Conservation (phyloP, 805 yeast species). For the Dipodascus albidus region DNA sequence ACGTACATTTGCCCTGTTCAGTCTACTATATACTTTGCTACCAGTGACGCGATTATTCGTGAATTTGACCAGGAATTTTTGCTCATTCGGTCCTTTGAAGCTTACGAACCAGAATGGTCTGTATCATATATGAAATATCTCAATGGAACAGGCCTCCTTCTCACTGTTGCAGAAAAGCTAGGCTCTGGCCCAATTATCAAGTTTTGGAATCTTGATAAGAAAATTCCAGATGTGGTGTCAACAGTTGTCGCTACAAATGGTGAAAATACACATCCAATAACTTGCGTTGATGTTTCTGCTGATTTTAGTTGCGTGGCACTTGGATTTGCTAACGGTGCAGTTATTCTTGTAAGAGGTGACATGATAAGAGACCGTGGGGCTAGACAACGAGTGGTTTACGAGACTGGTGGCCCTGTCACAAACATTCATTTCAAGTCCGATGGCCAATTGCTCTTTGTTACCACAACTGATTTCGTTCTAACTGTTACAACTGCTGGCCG, state of each 20-base stretch:
- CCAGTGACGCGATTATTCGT: slow-evolving; percentile 40
- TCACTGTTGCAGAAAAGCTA: slow-evolving; percentile 59
- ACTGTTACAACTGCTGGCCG: slow-evolving; percentile 70
- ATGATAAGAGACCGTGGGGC: slow-evolving; percentile 80
- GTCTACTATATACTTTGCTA: slow-evolving; percentile 48
- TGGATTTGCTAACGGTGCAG: slow-evolving; percentile 79
- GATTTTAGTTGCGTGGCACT: slow-evolving; percentile 56
- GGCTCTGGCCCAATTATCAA: slow-evolving; percentile 60
- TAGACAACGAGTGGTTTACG: slow-evolving; percentile 70
- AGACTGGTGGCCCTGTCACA: slow-evolving; percentile 71
- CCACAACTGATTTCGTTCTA: slow-evolving; percentile 63
- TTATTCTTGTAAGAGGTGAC: slow-evolving; percentile 78
- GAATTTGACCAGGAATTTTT: slow-evolving; percentile 42
- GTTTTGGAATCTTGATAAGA: slow-evolving; percentile 58
- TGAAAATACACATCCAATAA: slow-evolving; percentile 65
- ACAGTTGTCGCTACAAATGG: slow-evolving; percentile 57
- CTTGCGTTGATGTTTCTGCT: slow-evolving; percentile 44
- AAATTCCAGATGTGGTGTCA: slow-evolving; percentile 40
- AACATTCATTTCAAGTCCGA: slow-evolving; percentile 45
- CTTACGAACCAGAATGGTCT: slow-evolving; percentile 54
- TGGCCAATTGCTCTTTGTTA: slow-evolving; percentile 45
- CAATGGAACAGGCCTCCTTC: slow-evolving; percentile 38
- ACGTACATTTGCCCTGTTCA: slow-evolving; percentile 51
- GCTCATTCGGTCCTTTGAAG: slow-evolving; percentile 40
- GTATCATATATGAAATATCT: slow-evolving; percentile 47